phyloP scores from a whole-genome alignment of 495 filamentous ascomycete species.

The Collariella sp. region DNA sequence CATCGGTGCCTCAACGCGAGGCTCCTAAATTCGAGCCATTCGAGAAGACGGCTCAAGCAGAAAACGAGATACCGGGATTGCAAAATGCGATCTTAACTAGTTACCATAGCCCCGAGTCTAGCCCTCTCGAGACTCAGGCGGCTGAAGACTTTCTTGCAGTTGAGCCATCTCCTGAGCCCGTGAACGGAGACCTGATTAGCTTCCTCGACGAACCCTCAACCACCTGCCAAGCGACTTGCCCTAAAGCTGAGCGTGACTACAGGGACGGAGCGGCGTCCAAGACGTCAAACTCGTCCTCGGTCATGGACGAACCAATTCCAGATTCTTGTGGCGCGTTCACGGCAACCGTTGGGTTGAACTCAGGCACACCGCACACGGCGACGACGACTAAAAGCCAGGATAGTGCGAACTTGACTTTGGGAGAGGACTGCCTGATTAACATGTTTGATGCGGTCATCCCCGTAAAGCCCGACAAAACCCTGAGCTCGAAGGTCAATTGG shows the following conservation, averaged over 20 bases:
- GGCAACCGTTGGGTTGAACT: too few relatives aligned
- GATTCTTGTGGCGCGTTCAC: too few relatives aligned
- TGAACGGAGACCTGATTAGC: not conserved
- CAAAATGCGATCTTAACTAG: too few relatives aligned
- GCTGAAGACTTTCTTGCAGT: not conserved
- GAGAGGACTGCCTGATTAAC: constrained; percentile 2
- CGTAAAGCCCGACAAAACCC: not conserved
- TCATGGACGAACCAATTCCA: not conserved
- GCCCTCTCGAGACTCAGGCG: not conserved
- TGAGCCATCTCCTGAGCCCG: too few relatives aligned
- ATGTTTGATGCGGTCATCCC: not conserved
- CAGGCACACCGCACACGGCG: not conserved
- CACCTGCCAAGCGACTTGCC: too few relatives aligned
- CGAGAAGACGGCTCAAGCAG: too few relatives aligned
- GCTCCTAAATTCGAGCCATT: too few relatives aligned
- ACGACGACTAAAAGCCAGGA: not conserved
- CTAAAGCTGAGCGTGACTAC: not conserved
- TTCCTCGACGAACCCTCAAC: not conserved
- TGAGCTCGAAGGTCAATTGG: constrained; percentile 1
- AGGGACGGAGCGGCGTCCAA: too few relatives aligned
- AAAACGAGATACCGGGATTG: too few relatives aligned
- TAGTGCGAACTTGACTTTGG: not conserved
- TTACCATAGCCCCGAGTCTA: not conserved
- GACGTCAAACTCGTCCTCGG: not conserved
- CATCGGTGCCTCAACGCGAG: too few relatives aligned